These are phyloP conservation scores for Myrica gale DNA, from an alignment of 306 rosid genomes.

Conservation along the genomic window DNA sequence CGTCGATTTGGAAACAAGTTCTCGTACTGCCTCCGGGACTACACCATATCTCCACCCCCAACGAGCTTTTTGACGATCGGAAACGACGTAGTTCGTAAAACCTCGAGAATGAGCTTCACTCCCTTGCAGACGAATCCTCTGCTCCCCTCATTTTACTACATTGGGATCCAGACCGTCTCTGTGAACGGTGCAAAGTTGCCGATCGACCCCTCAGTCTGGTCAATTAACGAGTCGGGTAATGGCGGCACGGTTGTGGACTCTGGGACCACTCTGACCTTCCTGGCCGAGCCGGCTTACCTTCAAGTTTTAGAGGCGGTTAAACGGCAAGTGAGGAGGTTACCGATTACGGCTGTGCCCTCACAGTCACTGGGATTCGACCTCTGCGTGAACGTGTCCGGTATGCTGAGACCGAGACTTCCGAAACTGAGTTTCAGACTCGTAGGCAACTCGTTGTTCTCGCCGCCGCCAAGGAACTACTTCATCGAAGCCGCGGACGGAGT, in stretches of 20 bases:
- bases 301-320: conserved; percentile 42
- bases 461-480: conserved; percentile 66
- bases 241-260: conserved; percentile 82
- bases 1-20: conserved; percentile 57
- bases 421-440: conserved; percentile 44
- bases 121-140: conserved; percentile 49
- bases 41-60: conserved; percentile 70
- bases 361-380: conserved; percentile 52
- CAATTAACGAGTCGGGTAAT: conserved; percentile 45
- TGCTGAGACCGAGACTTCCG: conserved; percentile 40
- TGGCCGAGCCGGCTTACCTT: conserved; percentile 51
- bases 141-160: conserved; percentile 66
- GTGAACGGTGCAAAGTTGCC: conserved; percentile 46
- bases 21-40: conserved; percentile 75
- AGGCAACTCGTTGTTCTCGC: conserved; percentile 48
- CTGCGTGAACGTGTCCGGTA: conserved; percentile 57
- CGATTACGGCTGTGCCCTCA: conserved; percentile 17
- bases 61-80: conserved; percentile 67
- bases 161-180: conserved; percentile 37
- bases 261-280: conserved; percentile 63
- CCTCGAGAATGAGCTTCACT: conserved; percentile 42
- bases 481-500: conserved; percentile 50
- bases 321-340: conserved; percentile 30
- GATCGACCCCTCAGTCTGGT: conserved; percentile 52
- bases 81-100: conserved; percentile 25